These are phyloP conservation scores for Colletotrichum sp. DNA, from an alignment of 2,329 filamentous ascomycete genomes.

Conservation along the genomic window DNA sequence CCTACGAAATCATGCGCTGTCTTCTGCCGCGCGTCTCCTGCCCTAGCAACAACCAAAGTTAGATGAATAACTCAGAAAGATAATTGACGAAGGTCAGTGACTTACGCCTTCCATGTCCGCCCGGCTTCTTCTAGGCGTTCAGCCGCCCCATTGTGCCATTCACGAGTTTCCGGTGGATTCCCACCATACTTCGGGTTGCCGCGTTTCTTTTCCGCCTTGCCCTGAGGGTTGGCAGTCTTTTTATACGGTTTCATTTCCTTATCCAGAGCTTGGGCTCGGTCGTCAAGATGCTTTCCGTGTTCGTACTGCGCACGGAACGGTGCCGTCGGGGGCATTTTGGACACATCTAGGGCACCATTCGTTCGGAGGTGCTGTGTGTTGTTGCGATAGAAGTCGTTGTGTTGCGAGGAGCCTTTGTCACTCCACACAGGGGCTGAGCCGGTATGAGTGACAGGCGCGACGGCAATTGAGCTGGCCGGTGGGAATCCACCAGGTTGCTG, in stretches of 20 bases:
- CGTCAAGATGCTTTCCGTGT: neutral
- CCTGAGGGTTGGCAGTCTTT: neutral
- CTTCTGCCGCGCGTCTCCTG: neutral
- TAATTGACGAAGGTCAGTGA: rapidly evolving
- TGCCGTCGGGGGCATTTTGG: neutral
- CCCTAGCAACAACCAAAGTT: neutral
- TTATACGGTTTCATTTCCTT: neutral
- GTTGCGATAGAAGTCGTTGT: neutral
- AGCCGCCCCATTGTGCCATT: neutral
- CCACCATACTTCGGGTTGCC: neutral
- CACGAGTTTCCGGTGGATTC: neutral
- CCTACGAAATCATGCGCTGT: neutral
- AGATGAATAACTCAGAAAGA: neutral
- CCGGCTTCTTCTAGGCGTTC: neutral
- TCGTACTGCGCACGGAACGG: neutral
- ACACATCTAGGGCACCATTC: neutral
- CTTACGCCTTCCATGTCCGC: neutral
- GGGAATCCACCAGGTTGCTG: neutral
- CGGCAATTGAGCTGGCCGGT: neutral
- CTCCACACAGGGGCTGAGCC: neutral
- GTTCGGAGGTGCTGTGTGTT: neutral
- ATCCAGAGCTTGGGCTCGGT: neutral
- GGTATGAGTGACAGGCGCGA: neutral
- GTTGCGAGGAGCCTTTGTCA: neutral
- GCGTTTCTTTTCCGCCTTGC: neutral